Conservation (phyloP, 2,329 filamentous ascomycete species). For the Colletotrichum simmondsii region DNA sequence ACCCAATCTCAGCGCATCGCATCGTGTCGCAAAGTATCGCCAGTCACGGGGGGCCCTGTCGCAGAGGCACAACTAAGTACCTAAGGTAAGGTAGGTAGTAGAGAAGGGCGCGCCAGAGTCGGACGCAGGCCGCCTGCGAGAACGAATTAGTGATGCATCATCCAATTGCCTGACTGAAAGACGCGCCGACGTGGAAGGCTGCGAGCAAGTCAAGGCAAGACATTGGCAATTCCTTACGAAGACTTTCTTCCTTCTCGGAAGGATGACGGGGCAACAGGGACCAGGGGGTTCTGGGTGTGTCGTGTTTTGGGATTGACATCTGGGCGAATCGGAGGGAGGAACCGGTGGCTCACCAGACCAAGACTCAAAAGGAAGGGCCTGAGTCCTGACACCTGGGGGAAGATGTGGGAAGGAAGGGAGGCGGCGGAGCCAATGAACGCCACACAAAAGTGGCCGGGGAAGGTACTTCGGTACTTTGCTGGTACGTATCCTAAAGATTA, state of each 20-base stretch:
- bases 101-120: not conserved
- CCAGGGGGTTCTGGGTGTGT: not conserved
- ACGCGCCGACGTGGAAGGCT: conserved; percentile 16
- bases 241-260: not conserved
- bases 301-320: not conserved
- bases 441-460: conserved; percentile 1
- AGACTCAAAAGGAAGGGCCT: not conserved
- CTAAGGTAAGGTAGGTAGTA: too few relatives aligned
- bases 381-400: not conserved
- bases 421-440: conserved; percentile 19
- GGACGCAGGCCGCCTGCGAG: not conserved
- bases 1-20: not conserved
- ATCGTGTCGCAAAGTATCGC: not conserved
- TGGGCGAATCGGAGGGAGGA: not conserved
- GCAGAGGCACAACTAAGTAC: not conserved
- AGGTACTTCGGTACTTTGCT: not conserved
- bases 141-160: not conserved
- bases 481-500: not conserved
- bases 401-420: conserved; percentile 1
- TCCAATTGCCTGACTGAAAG: not conserved
- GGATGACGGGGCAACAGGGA: not conserved
- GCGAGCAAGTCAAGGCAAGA: conserved; percentile 21
- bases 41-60: not conserved
- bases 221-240: conserved; percentile 14
- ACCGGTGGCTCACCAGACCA: not conserved